A percentile compares a stretch with the other conserved stretches of the same genome.
phyloP scores from a whole-genome alignment of 306 rosid species.

The Begonia peltatifolia region DNA sequence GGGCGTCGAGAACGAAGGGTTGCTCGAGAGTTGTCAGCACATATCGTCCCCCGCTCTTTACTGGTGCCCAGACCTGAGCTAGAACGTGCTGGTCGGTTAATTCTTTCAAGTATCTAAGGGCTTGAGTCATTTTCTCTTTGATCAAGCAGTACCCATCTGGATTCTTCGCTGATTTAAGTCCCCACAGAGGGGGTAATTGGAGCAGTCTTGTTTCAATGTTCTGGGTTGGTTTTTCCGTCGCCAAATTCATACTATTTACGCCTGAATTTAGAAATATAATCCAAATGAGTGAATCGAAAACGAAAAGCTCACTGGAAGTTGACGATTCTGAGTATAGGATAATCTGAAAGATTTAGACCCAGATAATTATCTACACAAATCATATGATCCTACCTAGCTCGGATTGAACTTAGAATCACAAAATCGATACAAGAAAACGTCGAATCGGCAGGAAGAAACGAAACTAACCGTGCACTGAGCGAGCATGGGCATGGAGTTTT shows the following conservation, averaged over 20 bases:
- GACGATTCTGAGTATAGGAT: not conserved
- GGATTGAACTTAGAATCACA: not conserved
- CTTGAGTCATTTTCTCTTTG: slow-evolving; percentile 72
- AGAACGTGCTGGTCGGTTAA: slow-evolving; percentile 45
- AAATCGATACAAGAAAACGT: slow-evolving; percentile 4
- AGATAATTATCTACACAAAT: not conserved
- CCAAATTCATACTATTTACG: slow-evolving; percentile 16
- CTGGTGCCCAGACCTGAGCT: slow-evolving; percentile 81
- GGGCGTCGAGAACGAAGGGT: slow-evolving; percentile 60
- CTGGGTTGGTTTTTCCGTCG: slow-evolving; percentile 18
- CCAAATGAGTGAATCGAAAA: slow-evolving; percentile 5
- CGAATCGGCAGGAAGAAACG: not conserved
- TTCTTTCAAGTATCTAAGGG: slow-evolving; percentile 57
- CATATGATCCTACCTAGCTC: not conserved
- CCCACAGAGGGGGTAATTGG: slow-evolving; percentile 17
- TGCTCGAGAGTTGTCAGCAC: slow-evolving; percentile 72
- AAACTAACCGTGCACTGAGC: slow-evolving; percentile 41
- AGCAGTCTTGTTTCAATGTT: slow-evolving; percentile 16
- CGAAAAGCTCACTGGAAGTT: slow-evolving; percentile 2
- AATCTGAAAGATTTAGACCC: not conserved
- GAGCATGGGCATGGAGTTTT: slow-evolving; percentile 5
- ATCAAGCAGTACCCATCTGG: slow-evolving; percentile 29
- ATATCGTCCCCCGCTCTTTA: slow-evolving; percentile 30
- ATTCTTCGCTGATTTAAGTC: slow-evolving; percentile 22
- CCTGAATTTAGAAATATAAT: slow-evolving; percentile 28